phyloP scores from a whole-genome alignment of 2,329 filamentous ascomycete species.

The Talaromyces sp. region DNA sequence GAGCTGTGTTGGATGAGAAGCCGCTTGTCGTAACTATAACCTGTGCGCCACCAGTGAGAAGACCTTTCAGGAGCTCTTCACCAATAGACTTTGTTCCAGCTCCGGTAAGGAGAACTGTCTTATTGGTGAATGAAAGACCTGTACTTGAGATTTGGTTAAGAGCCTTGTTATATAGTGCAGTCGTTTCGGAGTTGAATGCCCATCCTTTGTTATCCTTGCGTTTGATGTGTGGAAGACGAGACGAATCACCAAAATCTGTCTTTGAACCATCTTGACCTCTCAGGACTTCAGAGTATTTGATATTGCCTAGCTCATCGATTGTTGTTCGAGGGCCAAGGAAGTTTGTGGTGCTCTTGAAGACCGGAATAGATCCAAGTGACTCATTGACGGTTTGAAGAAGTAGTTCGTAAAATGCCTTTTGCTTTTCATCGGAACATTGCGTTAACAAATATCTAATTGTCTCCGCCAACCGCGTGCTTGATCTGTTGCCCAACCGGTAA shows the following conservation, averaged over 20 bases:
- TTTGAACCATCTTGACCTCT: neutral
- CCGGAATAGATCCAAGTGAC: conserved; percentile 57
- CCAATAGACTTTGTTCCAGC: conserved; percentile 96
- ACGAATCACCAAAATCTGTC: neutral
- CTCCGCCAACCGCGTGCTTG: conserved; percentile 72
- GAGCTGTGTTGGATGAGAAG: conserved; percentile 93
- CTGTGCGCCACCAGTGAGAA: conserved; percentile 94
- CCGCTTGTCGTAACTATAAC: conserved; percentile 94
- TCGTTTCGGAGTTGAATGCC: neutral
- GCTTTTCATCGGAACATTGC: neutral
- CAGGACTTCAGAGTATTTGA: neutral
- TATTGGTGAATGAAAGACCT: conserved; percentile 78
- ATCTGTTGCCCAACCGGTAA: conserved; percentile 98
- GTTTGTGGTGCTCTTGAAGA: neutral
- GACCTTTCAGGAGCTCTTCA: conserved; percentile 88
- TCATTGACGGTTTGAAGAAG: conserved; percentile 60
- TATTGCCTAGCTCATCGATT: conserved; percentile 1
- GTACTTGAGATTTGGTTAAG: conserved; percentile 74
- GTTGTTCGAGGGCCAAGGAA: neutral
- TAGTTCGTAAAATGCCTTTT: neutral
- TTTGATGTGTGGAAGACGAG: neutral
- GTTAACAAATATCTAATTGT: neutral
- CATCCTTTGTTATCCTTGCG: neutral
- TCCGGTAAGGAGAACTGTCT: conserved; percentile 96
- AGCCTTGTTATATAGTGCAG: neutral